phyloP scores from a whole-genome alignment of 1,139 yeast species.

The Pichia sp. region DNA sequence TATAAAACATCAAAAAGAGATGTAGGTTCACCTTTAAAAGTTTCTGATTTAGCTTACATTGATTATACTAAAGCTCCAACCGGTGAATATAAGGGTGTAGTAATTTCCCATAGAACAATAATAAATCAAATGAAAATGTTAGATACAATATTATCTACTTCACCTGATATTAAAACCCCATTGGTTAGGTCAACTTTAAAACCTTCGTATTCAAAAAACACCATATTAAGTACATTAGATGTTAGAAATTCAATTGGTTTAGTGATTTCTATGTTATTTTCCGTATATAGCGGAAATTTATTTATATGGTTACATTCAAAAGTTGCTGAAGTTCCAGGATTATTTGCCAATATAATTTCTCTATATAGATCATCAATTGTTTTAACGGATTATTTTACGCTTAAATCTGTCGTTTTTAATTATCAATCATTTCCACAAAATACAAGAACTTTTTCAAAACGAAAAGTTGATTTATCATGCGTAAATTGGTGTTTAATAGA shows the following conservation, averaged over 20 bases:
- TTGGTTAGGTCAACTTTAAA: slow-evolving; percentile 35
- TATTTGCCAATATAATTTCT: slow-evolving; percentile 76
- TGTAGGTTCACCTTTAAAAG: slow-evolving; percentile 59
- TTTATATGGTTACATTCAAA: slow-evolving; percentile 74
- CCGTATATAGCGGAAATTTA: slow-evolving; percentile 79
- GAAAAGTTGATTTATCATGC: slow-evolving; percentile 71
- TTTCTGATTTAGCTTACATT: slow-evolving; percentile 82
- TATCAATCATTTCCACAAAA: slow-evolving; percentile 86
- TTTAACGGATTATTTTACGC: slow-evolving; percentile 81
- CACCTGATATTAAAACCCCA: slow-evolving; percentile 37
- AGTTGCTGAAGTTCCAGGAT: slow-evolving; percentile 75
- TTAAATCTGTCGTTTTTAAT: slow-evolving; percentile 87
- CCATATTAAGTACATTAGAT: slow-evolving; percentile 70
- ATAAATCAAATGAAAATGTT: slow-evolving; percentile 82
- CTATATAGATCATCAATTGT: slow-evolving; percentile 65
- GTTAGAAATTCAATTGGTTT: slow-evolving; percentile 84
- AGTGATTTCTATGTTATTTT: slow-evolving; percentile 71
- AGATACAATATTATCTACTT: slow-evolving; percentile 58
- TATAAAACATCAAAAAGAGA: slow-evolving; percentile 53
- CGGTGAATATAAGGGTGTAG: slow-evolving; percentile 91
- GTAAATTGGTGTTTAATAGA: slow-evolving; percentile 88
- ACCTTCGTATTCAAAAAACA: slow-evolving; percentile 27
- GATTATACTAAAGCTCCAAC: slow-evolving; percentile 88
- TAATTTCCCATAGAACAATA: slow-evolving; percentile 81
- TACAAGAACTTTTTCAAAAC: slow-evolving; percentile 73